These are phyloP conservation scores for Orbilia oligospora DNA, from an alignment of 2,329 filamentous ascomycete species.

Conservation along the genomic window DNA sequence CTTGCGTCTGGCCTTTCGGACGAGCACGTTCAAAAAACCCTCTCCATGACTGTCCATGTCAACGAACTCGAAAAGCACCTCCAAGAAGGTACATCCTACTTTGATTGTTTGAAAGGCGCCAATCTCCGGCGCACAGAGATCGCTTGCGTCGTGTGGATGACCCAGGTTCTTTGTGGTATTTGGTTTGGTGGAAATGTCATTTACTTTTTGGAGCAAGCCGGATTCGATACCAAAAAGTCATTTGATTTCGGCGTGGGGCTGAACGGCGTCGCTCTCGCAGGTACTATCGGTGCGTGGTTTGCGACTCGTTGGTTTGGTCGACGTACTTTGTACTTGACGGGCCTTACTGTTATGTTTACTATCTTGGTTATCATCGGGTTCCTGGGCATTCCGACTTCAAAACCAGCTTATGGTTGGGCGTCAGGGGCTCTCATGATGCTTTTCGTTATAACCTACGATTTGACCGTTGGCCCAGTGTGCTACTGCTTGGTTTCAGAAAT, in stretches of 20 bases:
- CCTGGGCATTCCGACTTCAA: slow-evolving; percentile 41
- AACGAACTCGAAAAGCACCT: slow-evolving; percentile 83
- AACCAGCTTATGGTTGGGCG: slow-evolving; percentile 60
- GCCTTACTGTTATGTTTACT: slow-evolving; percentile 68
- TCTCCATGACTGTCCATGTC: slow-evolving; percentile 93
- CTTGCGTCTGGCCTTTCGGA: slow-evolving; percentile 76
- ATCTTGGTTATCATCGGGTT: slow-evolving; percentile 63
- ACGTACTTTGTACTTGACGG: slow-evolving; percentile 70
- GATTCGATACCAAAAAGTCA: slow-evolving; percentile 65
- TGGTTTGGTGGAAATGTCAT: slow-evolving; percentile 62
- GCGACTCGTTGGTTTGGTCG: slow-evolving; percentile 70
- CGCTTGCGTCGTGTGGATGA: slow-evolving; percentile 70
- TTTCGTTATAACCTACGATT: slow-evolving; percentile 72
- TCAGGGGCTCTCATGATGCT: slow-evolving; percentile 27
- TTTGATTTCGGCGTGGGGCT: slow-evolving; percentile 71
- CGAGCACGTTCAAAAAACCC: slow-evolving; percentile 85
- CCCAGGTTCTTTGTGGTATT: slow-evolving; percentile 68
- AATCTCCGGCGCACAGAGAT: slow-evolving; percentile 84
- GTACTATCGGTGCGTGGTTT: slow-evolving; percentile 71
- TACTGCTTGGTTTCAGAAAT: slow-evolving; percentile 72
- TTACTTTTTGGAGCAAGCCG: slow-evolving; percentile 70
- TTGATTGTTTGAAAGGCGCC: slow-evolving; percentile 84
- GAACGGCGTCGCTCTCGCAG: slow-evolving; percentile 74
- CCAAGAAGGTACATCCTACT: slow-evolving; percentile 79
- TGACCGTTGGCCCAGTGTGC: slow-evolving; percentile 72